Evolutionary conservation across 805 yeast species (phyloP).

Genomic region (Wickerhamomyces sydowiorum): DNA sequence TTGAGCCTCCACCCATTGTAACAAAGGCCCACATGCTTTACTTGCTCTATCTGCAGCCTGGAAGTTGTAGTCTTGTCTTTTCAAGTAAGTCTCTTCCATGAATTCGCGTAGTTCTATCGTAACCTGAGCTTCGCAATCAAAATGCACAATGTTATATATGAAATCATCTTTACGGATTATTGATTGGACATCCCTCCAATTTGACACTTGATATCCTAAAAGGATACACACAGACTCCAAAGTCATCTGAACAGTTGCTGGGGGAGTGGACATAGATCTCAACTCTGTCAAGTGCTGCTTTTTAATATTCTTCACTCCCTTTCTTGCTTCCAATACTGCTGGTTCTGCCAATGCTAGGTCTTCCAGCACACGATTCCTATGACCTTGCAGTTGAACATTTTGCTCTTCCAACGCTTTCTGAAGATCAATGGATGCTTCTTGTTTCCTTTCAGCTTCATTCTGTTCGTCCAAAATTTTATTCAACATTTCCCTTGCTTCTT

Average conservation of each 20-base stretch:
- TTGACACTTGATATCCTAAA: constrained; percentile 59
- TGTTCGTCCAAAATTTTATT: constrained; percentile 77
- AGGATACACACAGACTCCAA: constrained; percentile 83
- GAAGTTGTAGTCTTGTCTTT: constrained; percentile 58
- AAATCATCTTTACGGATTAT: constrained; percentile 85
- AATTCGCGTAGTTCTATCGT: constrained; percentile 42
- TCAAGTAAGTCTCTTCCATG: constrained; percentile 57
- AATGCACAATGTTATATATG: constrained; percentile 73
- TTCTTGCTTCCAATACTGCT: constrained; percentile 74
- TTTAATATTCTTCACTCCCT: constrained; percentile 88
- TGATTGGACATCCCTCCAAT: constrained; percentile 81
- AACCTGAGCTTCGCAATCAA: constrained; percentile 57
- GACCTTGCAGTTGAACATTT: constrained; percentile 49
- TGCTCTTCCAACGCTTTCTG: constrained; percentile 64
- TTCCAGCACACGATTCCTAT: constrained; percentile 48
- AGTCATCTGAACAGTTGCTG: constrained; percentile 76
- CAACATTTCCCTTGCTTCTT: constrained; percentile 65
- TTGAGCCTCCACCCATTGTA: constrained; percentile 89
- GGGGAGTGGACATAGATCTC: constrained; percentile 87
- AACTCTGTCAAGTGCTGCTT: constrained; percentile 89
- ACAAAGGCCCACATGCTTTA: constrained; percentile 90
- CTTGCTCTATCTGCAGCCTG: constrained; percentile 83
- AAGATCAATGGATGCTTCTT: constrained; percentile 76
- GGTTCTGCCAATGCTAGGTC: constrained; percentile 82
- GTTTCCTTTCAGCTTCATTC: constrained; percentile 86